Evolutionary conservation across 495 filamentous ascomycete species (phyloP).

Genomic region (Ramalina intermedia): DNA sequence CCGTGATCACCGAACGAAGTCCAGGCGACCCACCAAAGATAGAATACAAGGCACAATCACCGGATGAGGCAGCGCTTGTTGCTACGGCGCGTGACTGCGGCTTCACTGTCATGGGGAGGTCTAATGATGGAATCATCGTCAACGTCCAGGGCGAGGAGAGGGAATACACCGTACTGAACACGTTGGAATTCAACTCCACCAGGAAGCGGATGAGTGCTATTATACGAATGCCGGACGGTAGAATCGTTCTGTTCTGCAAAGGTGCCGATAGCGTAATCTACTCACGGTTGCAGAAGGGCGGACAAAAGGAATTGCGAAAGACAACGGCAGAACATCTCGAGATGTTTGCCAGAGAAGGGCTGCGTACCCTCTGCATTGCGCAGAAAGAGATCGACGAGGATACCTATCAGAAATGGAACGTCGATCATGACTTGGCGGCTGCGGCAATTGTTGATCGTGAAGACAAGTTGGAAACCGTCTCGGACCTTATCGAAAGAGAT

Average conservation of each 20-base stretch:
- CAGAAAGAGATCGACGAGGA: constrained; percentile 67
- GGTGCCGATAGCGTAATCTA: constrained; percentile 97
- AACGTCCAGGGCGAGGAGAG: constrained; percentile 77
- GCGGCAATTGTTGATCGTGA: constrained; percentile 75
- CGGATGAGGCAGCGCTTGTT: constrained; percentile 91
- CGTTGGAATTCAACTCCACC: constrained; percentile 93
- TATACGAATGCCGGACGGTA: constrained; percentile 86
- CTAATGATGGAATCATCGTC: constrained; percentile 61
- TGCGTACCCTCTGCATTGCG: constrained; percentile 93
- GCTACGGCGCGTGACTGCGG: constrained; percentile 90
- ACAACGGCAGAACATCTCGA: constrained; percentile 89
- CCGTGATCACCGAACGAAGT: constrained; percentile 80
- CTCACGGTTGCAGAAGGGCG: constrained; percentile 69
- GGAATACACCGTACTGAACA: constrained; percentile 80
- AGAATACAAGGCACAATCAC: constrained; percentile 93
- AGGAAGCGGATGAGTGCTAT: constrained; percentile 98
- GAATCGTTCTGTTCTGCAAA: constrained; percentile 90
- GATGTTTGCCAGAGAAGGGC: constrained; percentile 87
- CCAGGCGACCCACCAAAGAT: constrained; percentile 82
- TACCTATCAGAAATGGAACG: constrained; percentile 76
- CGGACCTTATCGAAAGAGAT: constrained; percentile 81
- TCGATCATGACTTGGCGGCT: constrained; percentile 76
- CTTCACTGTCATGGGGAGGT: constrained; percentile 80
- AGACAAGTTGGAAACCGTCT: constrained; percentile 81
- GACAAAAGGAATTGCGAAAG: constrained; percentile 70